Base-by-base conservation (phyloP, 345 rosid species). In the Cardiospermum halicacabum region DNA sequence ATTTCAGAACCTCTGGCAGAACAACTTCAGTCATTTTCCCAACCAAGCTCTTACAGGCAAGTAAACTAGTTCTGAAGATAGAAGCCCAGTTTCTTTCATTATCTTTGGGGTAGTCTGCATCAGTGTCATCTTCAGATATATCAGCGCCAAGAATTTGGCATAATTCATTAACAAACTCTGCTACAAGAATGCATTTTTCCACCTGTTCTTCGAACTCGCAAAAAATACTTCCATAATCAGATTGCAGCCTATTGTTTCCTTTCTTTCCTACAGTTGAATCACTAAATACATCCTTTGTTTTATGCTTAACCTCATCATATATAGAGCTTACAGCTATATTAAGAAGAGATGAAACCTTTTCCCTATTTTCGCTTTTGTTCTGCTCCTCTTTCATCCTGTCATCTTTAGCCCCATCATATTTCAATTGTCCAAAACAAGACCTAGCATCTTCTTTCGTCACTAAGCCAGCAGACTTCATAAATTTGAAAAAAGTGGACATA, bases 141-240 rank as follows among this genome's bases (percentile, higher is more conserved):
- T 80, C 86, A 69, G 65, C 65, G 25, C 73, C 77, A 73, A 84
- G 71, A 43, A 77, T 67, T 65, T 78, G 74, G 71, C 62, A 73
- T 56, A 87, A 77, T 77, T 92, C 90, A 63, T 69, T 56, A 64
- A 85, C 70, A 76, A 89, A 78, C 50, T 74, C 90, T 62, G 75
- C 73, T 45, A 92, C 62, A 60, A 89, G 77, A 10, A 78, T 50
- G 71, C 92, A 87, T 80, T 79, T 92, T 74, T 89, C 96, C 66
- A 89, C 86, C 69, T 82, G 98, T 80, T 78, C 92, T 71, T 87
- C 94, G 57, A 89, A 78, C 70, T 64, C 78, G 74, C 77, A 65
- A 76, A 81, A 78, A 48, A 75, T 60, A 58, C 70, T 74, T 69
- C 85, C 80, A 72, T 74, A 70, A 58, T 80, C 82, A 31, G 61